Evolutionary conservation across 768 basidiomycete species (phyloP).

Genomic region (Boletus rubescentipes): DNA sequence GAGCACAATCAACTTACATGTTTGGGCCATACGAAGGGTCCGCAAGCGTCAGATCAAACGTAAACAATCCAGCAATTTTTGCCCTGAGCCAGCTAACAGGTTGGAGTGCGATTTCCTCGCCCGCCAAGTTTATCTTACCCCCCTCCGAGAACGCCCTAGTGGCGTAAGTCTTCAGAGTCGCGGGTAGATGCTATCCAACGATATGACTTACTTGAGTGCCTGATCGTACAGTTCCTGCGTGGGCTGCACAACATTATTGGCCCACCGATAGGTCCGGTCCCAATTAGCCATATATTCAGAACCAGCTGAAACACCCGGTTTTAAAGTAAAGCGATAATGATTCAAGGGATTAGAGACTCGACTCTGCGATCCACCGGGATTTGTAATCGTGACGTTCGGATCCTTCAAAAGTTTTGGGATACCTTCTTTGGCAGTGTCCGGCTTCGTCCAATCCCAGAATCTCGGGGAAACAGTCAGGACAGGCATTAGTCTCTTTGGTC

Average conservation of each 20-base stretch:
- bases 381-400: background rate
- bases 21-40: constrained; percentile 16
- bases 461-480: background rate
- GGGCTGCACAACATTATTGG: background rate
- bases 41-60: constrained; percentile 9
- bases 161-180: background rate
- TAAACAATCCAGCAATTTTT: constrained; percentile 15
- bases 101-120: background rate
- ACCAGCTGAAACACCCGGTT: background rate
- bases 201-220: constrained; percentile 8
- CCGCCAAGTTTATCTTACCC: background rate
- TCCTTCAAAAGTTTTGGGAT: constrained; percentile 6
- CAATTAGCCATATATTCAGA: constrained; percentile 7
- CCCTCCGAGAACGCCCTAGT: constrained; percentile 6
- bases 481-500: background rate
- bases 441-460: constrained; percentile 21
- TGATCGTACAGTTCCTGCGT: constrained; percentile 10
- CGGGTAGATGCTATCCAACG: no score
- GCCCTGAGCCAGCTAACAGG: constrained; percentile 17
- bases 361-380: background rate
- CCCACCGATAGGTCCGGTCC: constrained; percentile 19
- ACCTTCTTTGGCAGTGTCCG: background rate
- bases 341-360: constrained; percentile 13
- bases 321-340: constrained; percentile 6
- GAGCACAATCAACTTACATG: constrained; percentile 5